Conservation (phyloP, 306 rosid species). For the Crataegus laevigata region DNA sequence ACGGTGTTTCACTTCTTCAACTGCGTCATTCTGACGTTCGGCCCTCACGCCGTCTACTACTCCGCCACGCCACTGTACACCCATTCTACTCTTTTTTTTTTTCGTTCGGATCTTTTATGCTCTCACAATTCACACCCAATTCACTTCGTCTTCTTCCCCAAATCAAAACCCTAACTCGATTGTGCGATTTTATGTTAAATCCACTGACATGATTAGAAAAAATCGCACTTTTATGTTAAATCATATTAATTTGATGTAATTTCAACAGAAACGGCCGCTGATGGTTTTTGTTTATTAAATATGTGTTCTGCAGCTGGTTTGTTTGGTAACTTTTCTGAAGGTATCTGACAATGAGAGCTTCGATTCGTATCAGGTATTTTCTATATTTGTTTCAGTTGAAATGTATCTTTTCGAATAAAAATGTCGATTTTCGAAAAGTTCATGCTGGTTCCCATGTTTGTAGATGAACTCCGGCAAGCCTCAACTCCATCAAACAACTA, state of each 20-base stretch:
- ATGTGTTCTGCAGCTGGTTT: constrained; percentile 69
- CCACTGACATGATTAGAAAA: not conserved
- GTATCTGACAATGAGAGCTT: constrained; percentile 91
- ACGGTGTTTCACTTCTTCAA: constrained; percentile 95
- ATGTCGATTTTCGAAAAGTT: not conserved
- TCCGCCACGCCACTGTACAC: constrained; percentile 89
- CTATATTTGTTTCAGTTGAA: not conserved
- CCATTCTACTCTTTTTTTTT: not conserved
- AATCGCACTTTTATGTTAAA: not conserved
- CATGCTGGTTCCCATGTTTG: not conserved
- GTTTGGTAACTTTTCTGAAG: constrained; percentile 91
- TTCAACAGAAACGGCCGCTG: constrained; percentile 5
- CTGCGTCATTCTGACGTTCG: constrained; percentile 97
- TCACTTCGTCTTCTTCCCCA: not conserved
- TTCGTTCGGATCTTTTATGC: not conserved
- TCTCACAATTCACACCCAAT: not conserved
- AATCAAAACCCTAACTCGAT: constrained; percentile 10
- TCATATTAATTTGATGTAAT: not conserved
- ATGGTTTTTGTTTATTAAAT: constrained; percentile 3
- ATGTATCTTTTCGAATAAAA: not conserved
- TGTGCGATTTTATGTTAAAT: not conserved
- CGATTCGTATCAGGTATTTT: constrained; percentile 87
- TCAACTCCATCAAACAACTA: no score
- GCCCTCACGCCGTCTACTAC: constrained; percentile 97
- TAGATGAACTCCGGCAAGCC: no score